Percentiles rank a stretch among this genome's conserved stretches.
Conservation (phyloP, 1,284 basidiomycete genomes). For the Cutaneotrichosporon sp. region DNA sequence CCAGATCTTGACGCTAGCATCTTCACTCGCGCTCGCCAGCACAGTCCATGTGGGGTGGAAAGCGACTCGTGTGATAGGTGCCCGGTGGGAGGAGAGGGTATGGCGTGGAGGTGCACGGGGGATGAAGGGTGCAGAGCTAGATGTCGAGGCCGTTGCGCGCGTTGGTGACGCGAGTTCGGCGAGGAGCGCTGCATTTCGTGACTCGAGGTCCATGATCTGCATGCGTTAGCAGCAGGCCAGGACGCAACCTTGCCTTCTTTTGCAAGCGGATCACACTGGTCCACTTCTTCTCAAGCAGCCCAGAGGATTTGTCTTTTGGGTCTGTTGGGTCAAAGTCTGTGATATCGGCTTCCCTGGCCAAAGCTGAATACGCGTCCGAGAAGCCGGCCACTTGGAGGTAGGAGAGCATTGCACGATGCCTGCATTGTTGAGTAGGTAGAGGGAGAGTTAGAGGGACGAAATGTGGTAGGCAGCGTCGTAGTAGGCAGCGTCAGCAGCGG, state of each 20-base stretch:
- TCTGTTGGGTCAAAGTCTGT: conserved; percentile 66
- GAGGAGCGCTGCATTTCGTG: conserved; percentile 65
- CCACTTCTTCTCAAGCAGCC: conserved; percentile 91
- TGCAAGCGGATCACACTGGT: conserved; percentile 85
- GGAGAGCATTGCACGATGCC: conserved; percentile 78
- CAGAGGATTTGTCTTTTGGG: conserved; percentile 74
- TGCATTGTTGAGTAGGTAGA: conserved; percentile 36
- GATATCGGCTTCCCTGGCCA: conserved; percentile 57
- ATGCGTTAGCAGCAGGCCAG: neutral
- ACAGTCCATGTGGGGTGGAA: conserved; percentile 84
- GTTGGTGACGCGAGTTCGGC: conserved; percentile 61
- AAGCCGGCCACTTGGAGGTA: conserved; percentile 69
- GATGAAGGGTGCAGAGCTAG: conserved; percentile 66
- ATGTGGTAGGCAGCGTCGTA: neutral
- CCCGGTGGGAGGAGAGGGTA: conserved; percentile 72
- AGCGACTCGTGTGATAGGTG: conserved; percentile 68
- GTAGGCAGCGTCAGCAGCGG: neutral
- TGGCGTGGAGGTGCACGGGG: conserved; percentile 74
- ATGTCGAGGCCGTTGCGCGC: conserved; percentile 50
- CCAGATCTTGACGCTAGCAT: conserved; percentile 85
- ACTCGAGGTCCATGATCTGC: conserved; percentile 85
- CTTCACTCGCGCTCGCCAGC: conserved; percentile 78
- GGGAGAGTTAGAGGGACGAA: neutral
- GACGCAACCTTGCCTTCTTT: conserved; percentile 64
- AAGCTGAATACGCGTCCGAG: conserved; percentile 58